Percentiles rank a stretch among this genome's conserved stretches.
Conservation (phyloP, 345 rosid genomes). For the Corchorus olitorius region DNA sequence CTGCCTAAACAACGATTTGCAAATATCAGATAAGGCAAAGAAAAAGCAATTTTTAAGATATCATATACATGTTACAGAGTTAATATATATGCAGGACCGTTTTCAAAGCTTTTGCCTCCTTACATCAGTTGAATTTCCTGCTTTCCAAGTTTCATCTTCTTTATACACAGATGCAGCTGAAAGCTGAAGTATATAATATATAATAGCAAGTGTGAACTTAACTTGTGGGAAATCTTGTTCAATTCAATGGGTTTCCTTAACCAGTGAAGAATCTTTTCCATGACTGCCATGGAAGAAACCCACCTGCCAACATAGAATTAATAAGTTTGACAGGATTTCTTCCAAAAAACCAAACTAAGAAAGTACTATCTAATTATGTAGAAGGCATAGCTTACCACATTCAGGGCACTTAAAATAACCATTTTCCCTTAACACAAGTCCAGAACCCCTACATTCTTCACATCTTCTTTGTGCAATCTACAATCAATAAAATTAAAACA, state of each 20-base stretch:
- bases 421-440: slow-evolving; percentile 60
- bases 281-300: slow-evolving; percentile 93
- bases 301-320: slow-evolving; percentile 48
- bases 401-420: slow-evolving; percentile 61
- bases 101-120: slow-evolving; percentile 5
- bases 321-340: too few relatives aligned
- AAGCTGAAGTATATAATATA: neutral
- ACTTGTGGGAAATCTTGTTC: neutral
- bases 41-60: slow-evolving; percentile 1
- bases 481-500: neutral
- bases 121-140: slow-evolving; percentile 2
- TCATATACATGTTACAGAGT: neutral
- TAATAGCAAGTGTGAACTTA: neutral
- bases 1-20: too few relatives aligned
- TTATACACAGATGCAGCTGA: neutral
- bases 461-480: slow-evolving; percentile 85
- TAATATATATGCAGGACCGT: neutral
- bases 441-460: slow-evolving; percentile 69
- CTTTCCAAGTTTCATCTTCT: neutral
- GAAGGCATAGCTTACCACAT: slow-evolving; percentile 14
- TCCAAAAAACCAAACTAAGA: too few relatives aligned
- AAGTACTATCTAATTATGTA: neutral
- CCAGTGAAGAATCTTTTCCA: slow-evolving; percentile 93
- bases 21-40: too few relatives aligned
- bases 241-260: slow-evolving; percentile 24